These are phyloP conservation scores for Neurospora sp. DNA, from an alignment of 495 filamentous ascomycete species.

Conservation along the genomic window DNA sequence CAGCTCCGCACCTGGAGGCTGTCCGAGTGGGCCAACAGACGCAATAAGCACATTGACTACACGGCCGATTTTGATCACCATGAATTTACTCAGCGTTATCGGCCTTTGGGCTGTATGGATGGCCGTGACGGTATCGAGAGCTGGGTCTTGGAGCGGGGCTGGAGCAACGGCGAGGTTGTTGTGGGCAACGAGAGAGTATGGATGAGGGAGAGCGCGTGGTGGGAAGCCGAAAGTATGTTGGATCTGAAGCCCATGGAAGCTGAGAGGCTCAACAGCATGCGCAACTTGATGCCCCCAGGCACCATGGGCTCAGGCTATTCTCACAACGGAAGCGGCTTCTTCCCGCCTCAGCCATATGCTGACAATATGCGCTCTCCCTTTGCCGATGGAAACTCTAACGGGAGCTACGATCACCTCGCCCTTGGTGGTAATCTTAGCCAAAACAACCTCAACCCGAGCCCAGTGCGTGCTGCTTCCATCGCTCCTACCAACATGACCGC, in stretches of 20 bases:
- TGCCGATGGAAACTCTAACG: slow-evolving; percentile 51
- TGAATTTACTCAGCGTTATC: slow-evolving; percentile 78
- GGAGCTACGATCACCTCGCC: slow-evolving; percentile 62
- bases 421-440: slow-evolving; percentile 54
- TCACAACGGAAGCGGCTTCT: slow-evolving; percentile 56
- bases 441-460: slow-evolving; percentile 30
- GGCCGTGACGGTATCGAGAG: slow-evolving; percentile 89
- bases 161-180: slow-evolving; percentile 95
- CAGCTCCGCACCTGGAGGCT: slow-evolving; percentile 89
- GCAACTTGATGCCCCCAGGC: slow-evolving; percentile 37
- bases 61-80: slow-evolving; percentile 93
- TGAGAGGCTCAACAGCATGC: slow-evolving; percentile 31
- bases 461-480: slow-evolving; percentile 53
- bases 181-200: slow-evolving; percentile 85
- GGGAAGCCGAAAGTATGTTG: slow-evolving; percentile 95
- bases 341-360: slow-evolving; percentile 41
- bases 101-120: slow-evolving; percentile 74
- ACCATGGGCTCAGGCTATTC: slow-evolving; percentile 57
- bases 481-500: slow-evolving; percentile 60
- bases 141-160: slow-evolving; percentile 91
- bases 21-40: slow-evolving; percentile 91
- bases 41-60: slow-evolving; percentile 88
- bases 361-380: slow-evolving; percentile 9
- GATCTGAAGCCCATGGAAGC: slow-evolving; percentile 63
- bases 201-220: slow-evolving; percentile 92